These are phyloP conservation scores for Tetrahymena borealis DNA, from an alignment of 73 alveolate genomes.

Conservation along the genomic window DNA sequence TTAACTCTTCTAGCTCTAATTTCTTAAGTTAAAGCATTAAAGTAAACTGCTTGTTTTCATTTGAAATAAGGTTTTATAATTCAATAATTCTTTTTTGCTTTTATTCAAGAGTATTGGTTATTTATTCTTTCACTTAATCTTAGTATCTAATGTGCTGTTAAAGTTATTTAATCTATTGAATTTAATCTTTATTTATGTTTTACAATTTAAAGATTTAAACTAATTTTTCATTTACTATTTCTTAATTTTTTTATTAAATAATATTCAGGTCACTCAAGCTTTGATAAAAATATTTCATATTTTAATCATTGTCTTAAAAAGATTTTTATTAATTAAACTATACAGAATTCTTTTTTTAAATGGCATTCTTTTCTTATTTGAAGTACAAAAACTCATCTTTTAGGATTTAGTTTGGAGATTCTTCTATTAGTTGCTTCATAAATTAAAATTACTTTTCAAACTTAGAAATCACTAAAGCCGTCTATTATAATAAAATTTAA, in stretches of 20 bases:
- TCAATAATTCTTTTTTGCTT: neutral
- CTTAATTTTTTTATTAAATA: neutral
- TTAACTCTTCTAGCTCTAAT: neutral
- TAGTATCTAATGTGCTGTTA: neutral
- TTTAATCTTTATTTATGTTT: neutral
- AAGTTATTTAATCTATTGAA: neutral
- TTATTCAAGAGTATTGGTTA: neutral
- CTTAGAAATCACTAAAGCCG: neutral
- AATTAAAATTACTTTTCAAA: neutral
- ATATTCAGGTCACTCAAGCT: neutral
- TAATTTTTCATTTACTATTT: neutral
- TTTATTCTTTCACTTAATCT: neutral
- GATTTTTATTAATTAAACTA: no score
- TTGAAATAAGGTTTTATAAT: neutral
- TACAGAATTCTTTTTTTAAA: neutral
- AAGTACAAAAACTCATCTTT: neutral
- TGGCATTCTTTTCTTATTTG: neutral
- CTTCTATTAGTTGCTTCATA: neutral
- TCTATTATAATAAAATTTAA: neutral
- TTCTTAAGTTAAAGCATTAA: neutral
- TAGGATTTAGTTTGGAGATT: neutral
- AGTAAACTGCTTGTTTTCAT: neutral
- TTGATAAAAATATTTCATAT: neutral
- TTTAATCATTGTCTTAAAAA: neutral
- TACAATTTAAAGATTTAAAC: neutral